These are phyloP conservation scores for Apophysomyces sp. DNA, from an alignment of 371 early-diverging fungal species.

Conservation along the genomic window DNA sequence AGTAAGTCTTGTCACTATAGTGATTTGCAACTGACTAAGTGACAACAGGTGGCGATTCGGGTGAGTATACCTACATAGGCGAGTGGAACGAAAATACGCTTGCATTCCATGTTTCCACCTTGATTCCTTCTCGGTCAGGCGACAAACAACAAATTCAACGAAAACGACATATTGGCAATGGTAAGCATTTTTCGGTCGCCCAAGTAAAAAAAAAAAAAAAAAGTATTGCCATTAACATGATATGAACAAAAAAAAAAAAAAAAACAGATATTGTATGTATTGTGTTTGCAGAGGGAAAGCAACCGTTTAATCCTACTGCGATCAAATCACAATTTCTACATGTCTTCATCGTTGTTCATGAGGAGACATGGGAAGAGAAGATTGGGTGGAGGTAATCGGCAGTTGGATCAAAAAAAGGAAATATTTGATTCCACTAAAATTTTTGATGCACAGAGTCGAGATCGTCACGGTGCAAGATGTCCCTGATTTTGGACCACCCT, in stretches of 20 bases:
- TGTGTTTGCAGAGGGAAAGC: constrained; percentile 61
- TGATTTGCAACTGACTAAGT: neutral
- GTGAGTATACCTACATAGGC: constrained; percentile 68
- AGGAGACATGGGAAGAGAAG: constrained; percentile 29
- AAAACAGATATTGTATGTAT: constrained; percentile 65
- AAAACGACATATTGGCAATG: constrained; percentile 84
- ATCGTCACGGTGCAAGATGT: constrained; percentile 62
- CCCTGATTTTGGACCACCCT: constrained; percentile 60
- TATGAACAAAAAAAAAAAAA: neutral
- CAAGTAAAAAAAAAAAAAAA: neutral
- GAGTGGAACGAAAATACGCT: constrained; percentile 76
- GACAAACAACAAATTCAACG: constrained; percentile 80
- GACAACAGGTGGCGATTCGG: constrained; percentile 64
- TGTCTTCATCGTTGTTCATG: constrained; percentile 64
- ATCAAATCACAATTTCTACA: constrained; percentile 73
- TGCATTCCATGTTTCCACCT: constrained; percentile 81
- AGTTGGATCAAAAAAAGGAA: neutral
- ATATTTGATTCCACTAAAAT: neutral
- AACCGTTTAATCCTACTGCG: constrained; percentile 63
- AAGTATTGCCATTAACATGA: neutral
- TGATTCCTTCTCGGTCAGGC: constrained; percentile 65
- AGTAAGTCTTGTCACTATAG: constrained; percentile 23
- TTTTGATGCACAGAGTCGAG: constrained; percentile 30
- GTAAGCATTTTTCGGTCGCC: constrained; percentile 15
- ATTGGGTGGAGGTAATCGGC: constrained; percentile 27